Evolutionary conservation across 1,139 yeast species (phyloP).

Genomic region (Torulaspora pretoriensis): DNA sequence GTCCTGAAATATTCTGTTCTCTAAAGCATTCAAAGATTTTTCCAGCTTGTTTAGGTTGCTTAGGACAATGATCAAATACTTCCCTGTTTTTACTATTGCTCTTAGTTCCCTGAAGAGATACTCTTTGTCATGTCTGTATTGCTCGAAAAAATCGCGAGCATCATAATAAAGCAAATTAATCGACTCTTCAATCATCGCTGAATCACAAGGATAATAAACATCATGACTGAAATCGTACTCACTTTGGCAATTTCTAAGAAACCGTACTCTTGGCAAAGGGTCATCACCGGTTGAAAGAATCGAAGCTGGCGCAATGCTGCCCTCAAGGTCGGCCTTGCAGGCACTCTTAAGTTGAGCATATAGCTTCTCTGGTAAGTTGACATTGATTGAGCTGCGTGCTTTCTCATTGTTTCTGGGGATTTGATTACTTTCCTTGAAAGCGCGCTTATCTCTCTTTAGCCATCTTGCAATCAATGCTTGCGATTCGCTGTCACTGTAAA

Average conservation of each 20-base stretch:
- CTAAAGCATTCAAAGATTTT: constrained; percentile 42
- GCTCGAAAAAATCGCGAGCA: constrained; percentile 44
- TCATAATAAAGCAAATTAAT: constrained; percentile 44
- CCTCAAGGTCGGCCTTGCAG: constrained; percentile 18
- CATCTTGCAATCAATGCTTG: constrained; percentile 12
- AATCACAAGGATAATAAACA: constrained; percentile 50
- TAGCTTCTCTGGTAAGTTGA: constrained; percentile 37
- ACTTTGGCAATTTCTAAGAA: constrained; percentile 37
- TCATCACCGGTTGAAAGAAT: constrained; percentile 25
- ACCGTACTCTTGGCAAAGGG: constrained; percentile 35
- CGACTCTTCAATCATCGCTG: constrained; percentile 43
- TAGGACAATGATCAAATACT: constrained; percentile 43
- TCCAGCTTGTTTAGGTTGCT: constrained; percentile 48
- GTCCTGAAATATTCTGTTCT: constrained; percentile 45
- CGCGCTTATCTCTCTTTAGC: constrained; percentile 21
- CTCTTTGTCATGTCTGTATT: constrained; percentile 35
- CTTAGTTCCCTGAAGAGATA: constrained; percentile 25
- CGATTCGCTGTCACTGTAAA: constrained; percentile 25
- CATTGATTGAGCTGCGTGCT: constrained; percentile 47
- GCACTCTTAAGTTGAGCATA: constrained; percentile 21
- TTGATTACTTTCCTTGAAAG: constrained; percentile 50
- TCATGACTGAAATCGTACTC: constrained; percentile 46
- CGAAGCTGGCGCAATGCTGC: constrained; percentile 33
- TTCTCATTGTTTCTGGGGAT: constrained; percentile 48
- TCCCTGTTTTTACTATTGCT: constrained; percentile 28